Evolutionary conservation across 129 eudicot species (phyloP), one percentile per base, ranked within the genome.

Genomic region (Flaveria brownii): DNA sequence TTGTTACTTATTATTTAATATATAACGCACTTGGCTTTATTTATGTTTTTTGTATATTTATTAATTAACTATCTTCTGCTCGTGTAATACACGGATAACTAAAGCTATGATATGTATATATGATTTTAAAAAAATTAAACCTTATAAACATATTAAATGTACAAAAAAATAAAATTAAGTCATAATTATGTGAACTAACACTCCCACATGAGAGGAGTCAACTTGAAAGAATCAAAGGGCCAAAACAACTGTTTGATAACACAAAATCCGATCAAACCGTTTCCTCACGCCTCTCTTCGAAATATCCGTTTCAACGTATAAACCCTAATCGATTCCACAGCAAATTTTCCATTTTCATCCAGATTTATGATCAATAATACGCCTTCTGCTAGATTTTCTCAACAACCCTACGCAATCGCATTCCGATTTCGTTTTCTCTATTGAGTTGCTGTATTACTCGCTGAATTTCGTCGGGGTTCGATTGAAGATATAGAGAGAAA

Each of bases 221-320:
- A 36, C 23, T 78, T 78, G 82, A 78, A 46, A 78, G 61, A 71
- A 78, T 60, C 66, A 78, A 61, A 60, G 62, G 71, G 82, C 51
- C 22, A 30, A 57, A 26, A 68, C 59, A 59, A 68, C 20, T 52
- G 67, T 67, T 46, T 0, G 26, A 26, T 46, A 75, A 63, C 33
- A 26, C 25, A 47, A 70, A 47, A 78, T 60, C 59, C 61, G 70
- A 70, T 78, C 77, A 71, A 78, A 78, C 82, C 66, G 82, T 61
- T 78, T 78, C 41, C 63, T 71, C 82, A 78, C 82, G 82, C 82
- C 70, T 70, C 72, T 70, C 77, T 78, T 71, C 20, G 77, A 60
- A 61, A 78, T 71, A 72, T 71, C 71, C 77, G 77, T 78, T 61
- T 61, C 51, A 12, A 59, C 9, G 61, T 78, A 78, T 70, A 70